Evolutionary conservation across 2,329 filamentous ascomycete species (phyloP).

Genomic region (Monilinia fructicola): DNA sequence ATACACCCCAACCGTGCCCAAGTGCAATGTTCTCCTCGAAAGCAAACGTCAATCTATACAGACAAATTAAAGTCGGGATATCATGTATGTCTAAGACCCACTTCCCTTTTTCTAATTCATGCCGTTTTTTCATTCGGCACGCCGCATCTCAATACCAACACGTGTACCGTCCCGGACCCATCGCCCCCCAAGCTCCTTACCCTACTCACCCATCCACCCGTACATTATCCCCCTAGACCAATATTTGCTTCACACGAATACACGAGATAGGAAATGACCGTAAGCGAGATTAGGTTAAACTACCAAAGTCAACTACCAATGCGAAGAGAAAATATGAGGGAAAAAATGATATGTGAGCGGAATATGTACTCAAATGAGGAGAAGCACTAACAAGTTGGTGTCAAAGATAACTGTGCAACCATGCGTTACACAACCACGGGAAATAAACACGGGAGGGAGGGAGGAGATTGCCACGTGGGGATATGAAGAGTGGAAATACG

Average conservation of each 20-base stretch:
- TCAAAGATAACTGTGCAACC: slow-evolving; percentile 12
- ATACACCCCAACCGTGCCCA: not conserved
- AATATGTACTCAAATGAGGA: not conserved
- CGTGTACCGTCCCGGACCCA: not conserved
- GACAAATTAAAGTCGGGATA: no score
- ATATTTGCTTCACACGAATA: not conserved
- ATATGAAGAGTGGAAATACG: not conserved
- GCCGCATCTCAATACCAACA: not conserved
- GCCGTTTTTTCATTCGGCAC: slow-evolving; percentile 8
- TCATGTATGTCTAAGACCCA: not conserved
- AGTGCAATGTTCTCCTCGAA: not conserved
- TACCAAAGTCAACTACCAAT: no score
- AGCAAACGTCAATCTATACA: not conserved
- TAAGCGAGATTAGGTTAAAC: slow-evolving; percentile 4
- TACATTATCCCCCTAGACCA: not conserved
- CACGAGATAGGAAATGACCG: not conserved
- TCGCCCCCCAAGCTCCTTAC: not conserved
- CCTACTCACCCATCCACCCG: not conserved
- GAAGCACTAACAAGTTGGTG: not conserved
- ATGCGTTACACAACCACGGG: not conserved
- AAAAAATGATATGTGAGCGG: slow-evolving; percentile 5
- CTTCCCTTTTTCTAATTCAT: not conserved
- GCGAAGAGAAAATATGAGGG: not conserved
- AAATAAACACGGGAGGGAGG: not conserved
- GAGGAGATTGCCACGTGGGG: slow-evolving; percentile 3